Base-by-base conservation (phyloP, 768 basidiomycete genomes). In the Tulasnella sp. region DNA sequence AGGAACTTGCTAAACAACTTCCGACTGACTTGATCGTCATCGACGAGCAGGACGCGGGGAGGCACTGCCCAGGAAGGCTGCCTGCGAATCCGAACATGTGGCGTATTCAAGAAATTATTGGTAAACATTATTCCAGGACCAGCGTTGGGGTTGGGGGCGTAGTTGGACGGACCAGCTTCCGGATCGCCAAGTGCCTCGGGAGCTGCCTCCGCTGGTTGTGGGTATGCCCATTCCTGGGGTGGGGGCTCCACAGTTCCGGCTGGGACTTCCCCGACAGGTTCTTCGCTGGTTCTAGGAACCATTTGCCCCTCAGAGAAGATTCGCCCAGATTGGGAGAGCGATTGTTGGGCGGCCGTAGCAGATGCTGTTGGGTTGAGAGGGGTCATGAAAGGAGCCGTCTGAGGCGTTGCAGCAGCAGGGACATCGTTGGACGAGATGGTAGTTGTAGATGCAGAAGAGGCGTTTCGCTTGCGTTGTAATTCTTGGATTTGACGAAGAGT, bases 11-110 rank as follows among this genome's bases (percentile, higher is more conserved):
- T 86, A 61, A 85, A 84, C 57, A 98, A 70, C 66, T 83, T 84
- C 57, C 93, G 71, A 67, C 84, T 91, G 25, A 98, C 91, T 4
- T 83, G 83, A 65, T 98, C 94, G 69, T 98, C 94, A 68, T 98
- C 94, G 8, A 98, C 94, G 6, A 98, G 77, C 49, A 97, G 69
- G 55, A 98, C 92, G 0, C 86, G 74, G 4, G 94, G 94, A 0
- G 90, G 85, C 0, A 91, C 86, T 0, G 87, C 84, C 90, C 90
- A 93, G 1, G 54, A 86, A 83, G 59, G 84, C 81, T 9, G 27
- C 55, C 19, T 49, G 7, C 88, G 74, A 29, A 87, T 82, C 3
- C 84, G 77, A 45, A 59, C 58, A 42, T 36, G 40, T 27, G 51
- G 42, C 19, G 57, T 41, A 34, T 48, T 23, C 29, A 58, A 46